Evolutionary conservation across 257 asterid genomes (phyloP), one percentile per base, ranked within the genome.

Genomic region (Mentha longifolia): DNA sequence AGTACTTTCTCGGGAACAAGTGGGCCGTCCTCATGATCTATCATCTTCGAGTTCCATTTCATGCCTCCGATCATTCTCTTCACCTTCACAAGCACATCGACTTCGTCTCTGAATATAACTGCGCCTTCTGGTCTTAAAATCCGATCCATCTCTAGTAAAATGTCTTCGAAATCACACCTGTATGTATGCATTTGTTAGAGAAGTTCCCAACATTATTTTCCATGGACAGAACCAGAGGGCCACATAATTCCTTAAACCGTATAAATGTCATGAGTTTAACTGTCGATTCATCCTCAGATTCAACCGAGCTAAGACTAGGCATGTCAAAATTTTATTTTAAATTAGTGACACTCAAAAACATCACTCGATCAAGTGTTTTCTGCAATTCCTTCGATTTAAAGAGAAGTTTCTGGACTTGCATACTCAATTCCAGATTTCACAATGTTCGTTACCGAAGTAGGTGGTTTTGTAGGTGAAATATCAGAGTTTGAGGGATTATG

Each of bases 1-100:
- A 94, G 80, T 54, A 89, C 80, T 83, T 94, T 94, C 88, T 87
- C 91, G 0, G 92, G 95, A 45, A 91, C 86, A 22, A 91, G 96
- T 55, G 98, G 98, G 7, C 98, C 96, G 5, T 94, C 96, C 70
- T 94, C 98, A 13, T 94, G 98, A 82, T 94, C 98, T 56, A 87
- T 71, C 94, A 94, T 76, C 80, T 87, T 94, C 37, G 86, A 85
- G 57, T 83, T 85, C 92, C 95, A 94, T 68, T 81, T 83, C 93
- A 94, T 86, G 20, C 91, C 97, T 17, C 87, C 84, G 4, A 87
- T 86, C 79, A 91, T 78, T 80, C 79, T 88, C 85, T 80, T 89
- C 85, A 91, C 97, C 80, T 87, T 88, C 51, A 89, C 86, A 9
- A 93, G 89, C 31, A 89, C 96, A 33, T 93, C 96, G 8, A 93